Evolutionary conservation across 768 basidiomycete species (phyloP), one percentile per base, ranked within the genome.

Genomic region (Neoboletus subvelutipes): DNA sequence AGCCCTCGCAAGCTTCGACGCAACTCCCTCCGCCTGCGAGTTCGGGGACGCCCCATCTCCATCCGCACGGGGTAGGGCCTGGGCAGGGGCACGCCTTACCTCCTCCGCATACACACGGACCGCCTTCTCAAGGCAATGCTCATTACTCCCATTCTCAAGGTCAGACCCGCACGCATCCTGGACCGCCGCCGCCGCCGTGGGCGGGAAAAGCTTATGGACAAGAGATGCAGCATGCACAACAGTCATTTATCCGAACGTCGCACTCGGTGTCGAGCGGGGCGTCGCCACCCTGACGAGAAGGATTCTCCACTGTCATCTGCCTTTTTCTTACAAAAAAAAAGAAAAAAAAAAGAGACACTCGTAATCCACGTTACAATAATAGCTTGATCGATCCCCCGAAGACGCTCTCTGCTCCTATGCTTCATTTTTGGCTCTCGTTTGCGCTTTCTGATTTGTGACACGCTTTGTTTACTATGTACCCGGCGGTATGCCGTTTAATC

Each of bases 191-290:
- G 0, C 67, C 67, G 17, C 65, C 67, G 1, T 68, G 67, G 67
- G 54, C 49, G 28, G 59, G 64, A 15, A 68, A 68, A 33, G 46
- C 64, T 11, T 69, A 68, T 8, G 52, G 56, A 13, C 59, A 61
- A 6, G 64, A 69, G 17, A 56, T 59, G 60, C 71, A 55, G 45
- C 66, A 77, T 10, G 70, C 75, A 42, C 78, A 79, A 31, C 80
- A 80, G 56, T 79, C 79, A 22, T 81, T 81, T 61, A 73, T 80
- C 66, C 73, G 79, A 18, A 73, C 76, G 34, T 76, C 79, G 42
- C 79, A 79, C 41, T 72, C 76, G 29, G 72, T 71, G 50, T 76
- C 75, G 50, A 73, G 69, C 10, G 73, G 70, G 11, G 69, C 72
- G 6, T 75, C 75, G 10, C 74, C 75, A 4, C 66, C 64, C 29